These are phyloP conservation scores for Cercophora samala DNA, from an alignment of 495 filamentous ascomycete species.

Conservation along the genomic window DNA sequence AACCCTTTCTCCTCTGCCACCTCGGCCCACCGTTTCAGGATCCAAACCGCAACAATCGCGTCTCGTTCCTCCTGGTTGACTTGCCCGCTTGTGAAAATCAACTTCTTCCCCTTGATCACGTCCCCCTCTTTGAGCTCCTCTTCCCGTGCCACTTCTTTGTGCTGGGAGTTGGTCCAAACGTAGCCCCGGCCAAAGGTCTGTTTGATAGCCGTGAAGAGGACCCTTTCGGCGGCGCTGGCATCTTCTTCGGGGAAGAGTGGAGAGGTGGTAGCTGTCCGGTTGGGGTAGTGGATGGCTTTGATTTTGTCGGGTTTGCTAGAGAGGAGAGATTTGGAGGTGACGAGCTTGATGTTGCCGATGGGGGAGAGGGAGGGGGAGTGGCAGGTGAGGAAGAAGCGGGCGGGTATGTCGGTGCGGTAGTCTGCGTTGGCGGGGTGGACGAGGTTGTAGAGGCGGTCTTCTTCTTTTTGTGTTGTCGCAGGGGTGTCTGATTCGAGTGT, in stretches of 20 bases:
- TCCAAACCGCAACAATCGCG: background rate
- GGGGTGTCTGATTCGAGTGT: background rate
- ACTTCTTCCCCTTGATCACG: background rate
- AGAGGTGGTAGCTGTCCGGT: background rate
- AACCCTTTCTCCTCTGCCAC: background rate
- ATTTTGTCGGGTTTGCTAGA: background rate
- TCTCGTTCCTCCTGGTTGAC: background rate
- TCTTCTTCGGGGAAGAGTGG: background rate
- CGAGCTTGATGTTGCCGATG: background rate
- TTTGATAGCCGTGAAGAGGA: background rate
- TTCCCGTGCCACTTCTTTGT: background rate
- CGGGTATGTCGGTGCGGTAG: background rate
- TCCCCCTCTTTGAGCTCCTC: background rate
- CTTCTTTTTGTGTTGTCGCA: background rate
- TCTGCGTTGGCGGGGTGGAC: constrained; percentile 3
- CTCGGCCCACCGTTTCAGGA: background rate
- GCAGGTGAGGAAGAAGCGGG: background rate
- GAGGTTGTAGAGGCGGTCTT: constrained; percentile 1
- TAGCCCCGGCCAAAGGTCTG: background rate
- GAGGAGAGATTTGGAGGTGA: background rate
- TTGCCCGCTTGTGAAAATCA: background rate
- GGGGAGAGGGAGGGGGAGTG: background rate
- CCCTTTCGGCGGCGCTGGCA: background rate
- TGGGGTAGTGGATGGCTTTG: background rate
- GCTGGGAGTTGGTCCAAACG: background rate